A percentile compares a stretch with the other conserved stretches of the same genome.
phyloP scores from a whole-genome alignment of 768 basidiomycete species.

The Exidia glandulosa region DNA sequence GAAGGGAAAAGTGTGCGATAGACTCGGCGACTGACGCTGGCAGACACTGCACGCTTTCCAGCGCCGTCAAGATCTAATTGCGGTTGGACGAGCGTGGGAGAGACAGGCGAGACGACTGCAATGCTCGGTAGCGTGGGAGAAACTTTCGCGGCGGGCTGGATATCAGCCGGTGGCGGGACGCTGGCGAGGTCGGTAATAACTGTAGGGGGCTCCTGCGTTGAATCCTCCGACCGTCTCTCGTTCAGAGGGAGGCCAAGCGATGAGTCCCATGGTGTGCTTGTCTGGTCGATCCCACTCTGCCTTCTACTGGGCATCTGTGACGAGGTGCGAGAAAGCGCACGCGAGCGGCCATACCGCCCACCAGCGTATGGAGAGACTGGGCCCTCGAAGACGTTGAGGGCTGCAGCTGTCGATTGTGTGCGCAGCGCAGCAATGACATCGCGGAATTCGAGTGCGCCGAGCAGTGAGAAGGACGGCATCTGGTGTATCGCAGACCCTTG shows the following conservation, averaged over 20 bases:
- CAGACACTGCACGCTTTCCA: slow-evolving; percentile 5
- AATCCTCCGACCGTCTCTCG: slow-evolving; percentile 27
- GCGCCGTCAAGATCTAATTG: not conserved
- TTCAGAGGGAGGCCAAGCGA: slow-evolving; percentile 39
- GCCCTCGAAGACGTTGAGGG: slow-evolving; percentile 55
- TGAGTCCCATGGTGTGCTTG: slow-evolving; percentile 40
- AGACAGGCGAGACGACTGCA: not conserved
- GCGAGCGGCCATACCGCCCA: slow-evolving; percentile 48
- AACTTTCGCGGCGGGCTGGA: not conserved
- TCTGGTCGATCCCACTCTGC: slow-evolving; percentile 9
- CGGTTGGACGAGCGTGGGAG: not conserved
- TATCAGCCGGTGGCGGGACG: not conserved
- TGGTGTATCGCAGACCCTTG: slow-evolving; percentile 29
- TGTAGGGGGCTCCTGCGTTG: not conserved
- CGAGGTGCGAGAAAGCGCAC: slow-evolving; percentile 14
- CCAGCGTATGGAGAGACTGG: slow-evolving; percentile 61
- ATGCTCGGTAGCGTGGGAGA: not conserved
- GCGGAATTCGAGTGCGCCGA: slow-evolving; percentile 93
- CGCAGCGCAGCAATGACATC: slow-evolving; percentile 78
- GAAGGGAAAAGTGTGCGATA: slow-evolving; percentile 76
- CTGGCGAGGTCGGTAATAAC: not conserved
- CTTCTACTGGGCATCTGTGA: slow-evolving; percentile 1
- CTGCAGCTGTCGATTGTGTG: slow-evolving; percentile 48
- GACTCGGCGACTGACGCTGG: slow-evolving; percentile 29
- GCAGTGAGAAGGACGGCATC: slow-evolving; percentile 79